phyloP scores from a whole-genome alignment of 495 filamentous ascomycete genomes.

The Haplographium delicatum region DNA sequence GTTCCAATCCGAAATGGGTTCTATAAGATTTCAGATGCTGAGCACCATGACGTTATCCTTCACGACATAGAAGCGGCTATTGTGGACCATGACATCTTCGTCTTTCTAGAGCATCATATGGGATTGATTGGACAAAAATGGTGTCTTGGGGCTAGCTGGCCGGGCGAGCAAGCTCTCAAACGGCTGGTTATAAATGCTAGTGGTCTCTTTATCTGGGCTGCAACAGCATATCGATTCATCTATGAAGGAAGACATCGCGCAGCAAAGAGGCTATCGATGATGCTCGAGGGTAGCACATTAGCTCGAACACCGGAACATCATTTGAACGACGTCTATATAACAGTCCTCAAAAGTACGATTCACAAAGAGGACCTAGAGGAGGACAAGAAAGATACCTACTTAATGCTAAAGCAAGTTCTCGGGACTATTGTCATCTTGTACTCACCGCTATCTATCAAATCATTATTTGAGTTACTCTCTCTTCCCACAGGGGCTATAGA shows the following conservation, averaged over 20 bases:
- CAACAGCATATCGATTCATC: constrained; percentile 1
- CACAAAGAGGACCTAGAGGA: not conserved
- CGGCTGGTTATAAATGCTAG: constrained; percentile 10
- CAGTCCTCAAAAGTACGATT: constrained; percentile 8
- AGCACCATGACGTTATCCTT: constrained; percentile 20
- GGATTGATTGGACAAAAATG: constrained; percentile 2
- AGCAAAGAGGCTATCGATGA: not conserved
- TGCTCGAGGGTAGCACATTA: not conserved
- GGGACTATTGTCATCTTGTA: constrained; percentile 29
- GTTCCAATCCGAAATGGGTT: constrained; percentile 22
- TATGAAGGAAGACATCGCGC: constrained; percentile 10
- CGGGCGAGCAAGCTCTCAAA: constrained; percentile 3
- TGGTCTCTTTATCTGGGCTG: too few relatives aligned
- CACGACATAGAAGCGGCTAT: constrained; percentile 17
- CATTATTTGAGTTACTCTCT: constrained; percentile 24
- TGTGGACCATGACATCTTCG: constrained; percentile 17
- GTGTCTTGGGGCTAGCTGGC: constrained; percentile 7
- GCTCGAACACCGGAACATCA: constrained; percentile 5
- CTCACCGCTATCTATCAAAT: constrained; percentile 25
- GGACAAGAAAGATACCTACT: constrained; percentile 2
- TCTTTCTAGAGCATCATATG: constrained; percentile 6
- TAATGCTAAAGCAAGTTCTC: constrained; percentile 19
- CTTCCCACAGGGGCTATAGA: constrained; percentile 13
- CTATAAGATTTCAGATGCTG: constrained; percentile 7
- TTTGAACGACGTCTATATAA: constrained; percentile 10